Conservation (phyloP, 805 yeast genomes). For the Zygosaccharomyces bisporus region DNA sequence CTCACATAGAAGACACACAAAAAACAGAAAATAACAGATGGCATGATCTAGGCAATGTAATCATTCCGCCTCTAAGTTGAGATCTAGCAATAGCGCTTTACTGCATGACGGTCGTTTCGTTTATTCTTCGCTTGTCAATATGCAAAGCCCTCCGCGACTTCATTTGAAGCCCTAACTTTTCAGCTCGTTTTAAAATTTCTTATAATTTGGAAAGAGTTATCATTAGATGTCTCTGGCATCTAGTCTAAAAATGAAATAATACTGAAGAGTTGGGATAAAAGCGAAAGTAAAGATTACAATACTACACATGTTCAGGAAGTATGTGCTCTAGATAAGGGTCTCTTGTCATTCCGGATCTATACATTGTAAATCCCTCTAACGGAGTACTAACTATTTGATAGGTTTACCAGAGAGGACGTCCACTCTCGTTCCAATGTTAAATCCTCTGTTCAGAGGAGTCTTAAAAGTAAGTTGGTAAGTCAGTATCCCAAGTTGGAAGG, state of each 20-base stretch:
- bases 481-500: constrained; percentile 75
- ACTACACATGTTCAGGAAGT: constrained; percentile 8
- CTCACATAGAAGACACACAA: too few species aligned
- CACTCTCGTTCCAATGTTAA: constrained; percentile 89
- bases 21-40: too few species aligned
- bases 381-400: constrained; percentile 15
- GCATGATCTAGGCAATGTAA: too few species aligned
- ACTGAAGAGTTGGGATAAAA: too few species aligned
- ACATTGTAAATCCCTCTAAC: background rate
- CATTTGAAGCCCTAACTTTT: background rate
- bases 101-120: too few species aligned
- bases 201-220: too few species aligned
- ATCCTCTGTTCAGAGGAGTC: constrained; percentile 89
- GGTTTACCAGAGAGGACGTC: constrained; percentile 79
- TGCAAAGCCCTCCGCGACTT: background rate
- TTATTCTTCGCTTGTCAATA: background rate
- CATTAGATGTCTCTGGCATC: too few species aligned
- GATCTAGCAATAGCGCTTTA: too few species aligned
- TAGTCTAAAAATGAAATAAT: too few species aligned
- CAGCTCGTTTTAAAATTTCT: background rate
- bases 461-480: constrained; percentile 66
- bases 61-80: too few species aligned
- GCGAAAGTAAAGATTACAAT: too few species aligned
- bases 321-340: background rate
- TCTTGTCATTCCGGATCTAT: background rate